Evolutionary conservation across 75 land plant species (phyloP).

Genomic region (Pinus albicaulis): DNA sequence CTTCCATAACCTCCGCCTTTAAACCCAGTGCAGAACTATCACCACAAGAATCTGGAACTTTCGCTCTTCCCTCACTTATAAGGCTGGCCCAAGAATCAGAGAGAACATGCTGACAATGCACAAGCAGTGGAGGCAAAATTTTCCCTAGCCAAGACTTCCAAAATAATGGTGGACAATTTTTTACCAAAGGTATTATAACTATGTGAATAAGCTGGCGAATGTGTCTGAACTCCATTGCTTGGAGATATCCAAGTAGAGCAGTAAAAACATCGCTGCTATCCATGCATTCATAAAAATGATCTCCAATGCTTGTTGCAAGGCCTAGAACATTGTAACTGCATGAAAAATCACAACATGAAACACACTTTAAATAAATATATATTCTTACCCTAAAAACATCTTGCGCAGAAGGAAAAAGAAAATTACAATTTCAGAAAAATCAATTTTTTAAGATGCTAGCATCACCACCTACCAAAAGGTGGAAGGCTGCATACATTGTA

Average conservation of each 20-base stretch:
- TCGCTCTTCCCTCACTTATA: slow-evolving; percentile 65
- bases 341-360: neutral
- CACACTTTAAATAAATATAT: neutral
- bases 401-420: neutral
- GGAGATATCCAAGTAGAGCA: slow-evolving; percentile 73
- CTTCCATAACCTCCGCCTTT: slow-evolving; percentile 89
- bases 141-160: slow-evolving; percentile 84
- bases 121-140: slow-evolving; percentile 60
- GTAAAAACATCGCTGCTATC: slow-evolving; percentile 44
- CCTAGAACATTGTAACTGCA: slow-evolving; percentile 92
- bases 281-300: slow-evolving; percentile 57
- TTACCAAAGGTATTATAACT: slow-evolving; percentile 77
- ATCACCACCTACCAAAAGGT: no score
- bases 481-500: no score
- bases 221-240: slow-evolving; percentile 92
- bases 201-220: slow-evolving; percentile 80
- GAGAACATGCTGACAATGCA: slow-evolving; percentile 60
- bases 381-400: neutral
- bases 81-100: slow-evolving; percentile 76
- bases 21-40: slow-evolving; percentile 48
- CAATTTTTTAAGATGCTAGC: neutral
- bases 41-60: slow-evolving; percentile 53
- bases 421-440: neutral
- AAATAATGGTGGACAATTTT: slow-evolving; percentile 54
- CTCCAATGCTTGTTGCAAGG: slow-evolving; percentile 69